Conservation (phyloP, 1,284 basidiomycete genomes). For the Sporisorium graminicola region DNA sequence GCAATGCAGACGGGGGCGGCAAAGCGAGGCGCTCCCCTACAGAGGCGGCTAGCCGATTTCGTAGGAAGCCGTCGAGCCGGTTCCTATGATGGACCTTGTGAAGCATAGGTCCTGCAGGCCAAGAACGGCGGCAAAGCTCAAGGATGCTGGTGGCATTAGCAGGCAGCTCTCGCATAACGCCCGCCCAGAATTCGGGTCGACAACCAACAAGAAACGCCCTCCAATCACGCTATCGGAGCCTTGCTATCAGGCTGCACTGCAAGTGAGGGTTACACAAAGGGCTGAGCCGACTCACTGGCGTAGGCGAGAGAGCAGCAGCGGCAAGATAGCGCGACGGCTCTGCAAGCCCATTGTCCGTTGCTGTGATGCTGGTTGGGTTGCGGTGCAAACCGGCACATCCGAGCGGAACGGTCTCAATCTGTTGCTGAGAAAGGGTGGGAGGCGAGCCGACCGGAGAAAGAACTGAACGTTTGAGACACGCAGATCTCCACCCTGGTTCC, state of each 20-base stretch:
- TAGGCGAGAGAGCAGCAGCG: not conserved
- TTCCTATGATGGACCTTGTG: conserved; percentile 23
- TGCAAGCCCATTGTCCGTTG: not conserved
- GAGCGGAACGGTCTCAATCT: too few relatives aligned
- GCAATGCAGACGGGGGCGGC: not conserved
- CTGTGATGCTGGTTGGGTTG: not conserved
- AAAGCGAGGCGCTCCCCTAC: not conserved
- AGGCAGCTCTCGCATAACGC: too few relatives aligned
- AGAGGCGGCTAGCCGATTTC: not conserved
- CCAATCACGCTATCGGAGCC: not conserved
- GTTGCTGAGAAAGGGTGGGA: not conserved
- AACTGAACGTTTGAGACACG: not conserved
- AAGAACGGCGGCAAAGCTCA: conserved; percentile 6
- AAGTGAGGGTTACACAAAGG: not conserved
- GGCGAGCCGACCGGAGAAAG: not conserved
- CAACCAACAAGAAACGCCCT: not conserved
- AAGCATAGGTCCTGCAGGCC: conserved; percentile 23
- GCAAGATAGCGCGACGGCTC: not conserved
- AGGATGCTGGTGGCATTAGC: not conserved
- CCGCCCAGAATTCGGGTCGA: not conserved
- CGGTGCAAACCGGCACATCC: not conserved
- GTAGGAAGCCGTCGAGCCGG: not conserved
- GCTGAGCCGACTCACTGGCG: not conserved
- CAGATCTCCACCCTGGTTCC: not conserved
- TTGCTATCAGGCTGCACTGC: not conserved